Base-by-base conservation (phyloP, 768 basidiomycete genomes). In the Tephrocybe sp. region DNA sequence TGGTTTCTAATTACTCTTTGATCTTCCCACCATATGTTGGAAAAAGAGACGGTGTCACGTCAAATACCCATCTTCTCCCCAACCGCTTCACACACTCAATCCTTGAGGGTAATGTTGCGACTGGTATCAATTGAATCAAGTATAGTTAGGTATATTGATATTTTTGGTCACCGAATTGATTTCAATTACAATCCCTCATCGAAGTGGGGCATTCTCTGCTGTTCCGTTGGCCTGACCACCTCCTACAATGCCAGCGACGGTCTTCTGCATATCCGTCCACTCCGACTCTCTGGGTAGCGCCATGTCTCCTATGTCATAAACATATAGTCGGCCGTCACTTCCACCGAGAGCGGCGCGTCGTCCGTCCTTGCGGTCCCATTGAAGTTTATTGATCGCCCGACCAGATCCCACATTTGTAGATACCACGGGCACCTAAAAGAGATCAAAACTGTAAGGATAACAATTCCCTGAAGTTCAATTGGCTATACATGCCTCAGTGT, bases 291-390 rank as follows among this genome's bases (percentile, higher is more conserved):
- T 73, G 1, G 95, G 91, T 20, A 90, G 76, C 0, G 84, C 88
- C 78, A 90, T 84, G 62, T 98, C 94, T 10, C 94, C 93, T 55
- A 98, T 84, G 64, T 98, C 96, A 65, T 96, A 98, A 30, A 99
- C 79, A 68, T 97, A 96, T 53, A 99, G 70, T 56, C 81, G 84
- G 12, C 97, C 97, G 57, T 98, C 96, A 57, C 90, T 91, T 3
- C 91, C 90, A 25, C 96, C 97, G 24, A 98, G 68, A 1, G 90
- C 96, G 2, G 83, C 93, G 21, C 94, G 84, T 30, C 92, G 83
- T 0, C 94, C 95, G 48, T 98, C 93, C 62, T 95, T 91, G 47
- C 81, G 77, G 63, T 99, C 97, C 94, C 95, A 99, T 61, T 90
- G 81, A 23, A 98, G 66, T 70, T 98, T 98, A 76, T 99, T 99